Conservation (phyloP, 768 basidiomycete species). For the Polyporus arcularius region DNA sequence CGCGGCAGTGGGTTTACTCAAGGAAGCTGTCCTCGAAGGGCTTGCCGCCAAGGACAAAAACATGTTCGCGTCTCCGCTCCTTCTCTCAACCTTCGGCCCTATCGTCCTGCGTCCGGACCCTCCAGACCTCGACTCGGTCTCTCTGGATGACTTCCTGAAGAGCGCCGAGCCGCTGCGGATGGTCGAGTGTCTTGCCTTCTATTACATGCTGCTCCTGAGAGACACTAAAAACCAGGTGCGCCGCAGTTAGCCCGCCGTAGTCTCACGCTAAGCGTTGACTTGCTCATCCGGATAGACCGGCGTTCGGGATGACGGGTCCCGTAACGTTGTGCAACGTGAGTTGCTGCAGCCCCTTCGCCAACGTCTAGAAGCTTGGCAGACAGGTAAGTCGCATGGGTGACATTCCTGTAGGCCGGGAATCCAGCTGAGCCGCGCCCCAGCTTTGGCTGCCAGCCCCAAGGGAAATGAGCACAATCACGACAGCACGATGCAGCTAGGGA, state of each 20-base stretch:
- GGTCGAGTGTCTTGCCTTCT: constrained; percentile 65
- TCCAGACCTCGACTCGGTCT: constrained; percentile 42
- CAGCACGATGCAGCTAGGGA: constrained; percentile 14
- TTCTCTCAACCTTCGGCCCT: constrained; percentile 61
- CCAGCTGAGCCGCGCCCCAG: neutral
- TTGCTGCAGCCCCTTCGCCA: constrained; percentile 22
- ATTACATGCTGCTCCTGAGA: constrained; percentile 62
- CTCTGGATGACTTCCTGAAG: constrained; percentile 47
- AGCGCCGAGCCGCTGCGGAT: constrained; percentile 63
- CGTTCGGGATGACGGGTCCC: constrained; percentile 24
- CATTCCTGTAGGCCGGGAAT: neutral
- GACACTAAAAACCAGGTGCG: constrained; percentile 60
- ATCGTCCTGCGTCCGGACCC: constrained; percentile 61
- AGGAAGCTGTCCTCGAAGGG: constrained; percentile 63
- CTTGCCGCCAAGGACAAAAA: constrained; percentile 33
- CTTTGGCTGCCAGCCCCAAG: neutral
- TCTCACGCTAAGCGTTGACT: neutral
- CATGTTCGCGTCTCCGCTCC: constrained; percentile 54
- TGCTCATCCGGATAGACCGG: constrained; percentile 28
- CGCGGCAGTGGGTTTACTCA: constrained; percentile 67
- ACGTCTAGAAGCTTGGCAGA: constrained; percentile 19
- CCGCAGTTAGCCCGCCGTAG: neutral
- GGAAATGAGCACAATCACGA: constrained; percentile 3
- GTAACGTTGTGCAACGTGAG: constrained; percentile 13
- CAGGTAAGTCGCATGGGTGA: constrained; percentile 6